phyloP scores from a whole-genome alignment of 768 basidiomycete genomes.

The Asterophora parasitica region DNA sequence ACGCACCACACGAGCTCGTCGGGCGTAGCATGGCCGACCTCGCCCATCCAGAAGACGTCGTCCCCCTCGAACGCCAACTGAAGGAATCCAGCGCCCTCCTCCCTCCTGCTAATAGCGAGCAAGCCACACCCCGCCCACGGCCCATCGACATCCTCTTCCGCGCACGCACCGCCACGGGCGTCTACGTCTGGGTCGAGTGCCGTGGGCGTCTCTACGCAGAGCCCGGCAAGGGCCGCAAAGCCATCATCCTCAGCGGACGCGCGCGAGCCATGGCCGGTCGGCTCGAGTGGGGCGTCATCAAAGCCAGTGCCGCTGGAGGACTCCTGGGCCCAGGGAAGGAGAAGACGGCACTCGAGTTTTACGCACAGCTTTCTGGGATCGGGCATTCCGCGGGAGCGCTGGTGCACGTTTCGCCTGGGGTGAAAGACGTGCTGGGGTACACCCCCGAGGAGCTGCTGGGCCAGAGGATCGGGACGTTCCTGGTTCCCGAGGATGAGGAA shows the following conservation, averaged over 20 bases:
- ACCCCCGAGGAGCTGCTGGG: slow-evolving; percentile 50
- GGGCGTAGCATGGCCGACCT: slow-evolving; percentile 75
- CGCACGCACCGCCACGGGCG: slow-evolving; percentile 58
- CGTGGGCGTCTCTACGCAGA: slow-evolving; percentile 88
- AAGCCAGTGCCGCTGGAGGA: slow-evolving; percentile 41
- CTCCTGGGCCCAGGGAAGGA: slow-evolving; percentile 16
- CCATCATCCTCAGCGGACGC: slow-evolving; percentile 85
- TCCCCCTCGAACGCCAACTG: slow-evolving; percentile 87
- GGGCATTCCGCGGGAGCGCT: slow-evolving; percentile 38
- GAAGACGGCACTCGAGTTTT: slow-evolving; percentile 32
- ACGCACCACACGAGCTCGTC: slow-evolving; percentile 78
- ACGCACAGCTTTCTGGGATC: slow-evolving; percentile 41
- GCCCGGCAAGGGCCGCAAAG: slow-evolving; percentile 91
- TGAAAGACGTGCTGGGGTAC: slow-evolving; percentile 66
- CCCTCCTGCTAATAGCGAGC: slow-evolving; percentile 5
- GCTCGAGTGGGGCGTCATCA: slow-evolving; percentile 50
- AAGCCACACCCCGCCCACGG: slow-evolving; percentile 30
- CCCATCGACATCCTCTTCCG: slow-evolving; percentile 84
- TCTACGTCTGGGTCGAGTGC: slow-evolving; percentile 87
- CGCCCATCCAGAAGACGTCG: slow-evolving; percentile 86
- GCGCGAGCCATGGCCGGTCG: slow-evolving; percentile 61
- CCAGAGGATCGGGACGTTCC: slow-evolving; percentile 34
- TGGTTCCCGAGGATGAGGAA: slow-evolving; percentile 21
- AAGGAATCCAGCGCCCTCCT: slow-evolving; percentile 56
- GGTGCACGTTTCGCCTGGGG: slow-evolving; percentile 44